A percentile compares a stretch with the other conserved stretches of the same genome.
Evolutionary conservation across 306 rosid genomes (phyloP).

Genomic region (Trifolium pratense): DNA sequence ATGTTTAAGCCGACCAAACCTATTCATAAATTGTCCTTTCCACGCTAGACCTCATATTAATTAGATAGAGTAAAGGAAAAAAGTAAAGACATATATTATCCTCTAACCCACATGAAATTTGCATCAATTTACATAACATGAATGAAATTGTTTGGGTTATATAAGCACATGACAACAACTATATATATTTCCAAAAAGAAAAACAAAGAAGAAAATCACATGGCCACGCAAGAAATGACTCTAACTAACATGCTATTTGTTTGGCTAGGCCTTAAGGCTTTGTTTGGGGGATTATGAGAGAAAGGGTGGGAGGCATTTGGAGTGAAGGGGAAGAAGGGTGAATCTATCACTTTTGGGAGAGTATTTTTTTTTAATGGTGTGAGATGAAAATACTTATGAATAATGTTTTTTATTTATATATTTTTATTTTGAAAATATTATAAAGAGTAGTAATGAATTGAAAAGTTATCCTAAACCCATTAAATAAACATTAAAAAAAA

Average conservation of each 20-base stretch:
- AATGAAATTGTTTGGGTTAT: slow-evolving; percentile 32
- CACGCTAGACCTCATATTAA: not conserved
- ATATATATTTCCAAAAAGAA: not conserved
- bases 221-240: slow-evolving; percentile 43
- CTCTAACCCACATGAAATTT: slow-evolving; percentile 26
- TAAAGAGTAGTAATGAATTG: too few species aligned
- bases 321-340: too few species aligned
- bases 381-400: too few species aligned
- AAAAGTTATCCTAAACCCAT: too few species aligned
- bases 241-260: slow-evolving; percentile 29
- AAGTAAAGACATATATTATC: not conserved
- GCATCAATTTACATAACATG: slow-evolving; percentile 25
- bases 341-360: not conserved
- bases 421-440: too few species aligned
- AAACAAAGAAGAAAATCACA: slow-evolving; percentile 32
- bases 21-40: slow-evolving; percentile 43
- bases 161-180: slow-evolving; percentile 44
- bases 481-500: too few species aligned
- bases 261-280: not conserved
- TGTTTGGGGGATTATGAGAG: not conserved
- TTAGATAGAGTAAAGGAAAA: slow-evolving; percentile 28
- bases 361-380: too few species aligned
- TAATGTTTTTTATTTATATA: too few species aligned
- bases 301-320: too few species aligned
- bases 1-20: slow-evolving; percentile 43